Base-by-base conservation (phyloP, 805 yeast genomes). In the Lipomyces kockii region DNA sequence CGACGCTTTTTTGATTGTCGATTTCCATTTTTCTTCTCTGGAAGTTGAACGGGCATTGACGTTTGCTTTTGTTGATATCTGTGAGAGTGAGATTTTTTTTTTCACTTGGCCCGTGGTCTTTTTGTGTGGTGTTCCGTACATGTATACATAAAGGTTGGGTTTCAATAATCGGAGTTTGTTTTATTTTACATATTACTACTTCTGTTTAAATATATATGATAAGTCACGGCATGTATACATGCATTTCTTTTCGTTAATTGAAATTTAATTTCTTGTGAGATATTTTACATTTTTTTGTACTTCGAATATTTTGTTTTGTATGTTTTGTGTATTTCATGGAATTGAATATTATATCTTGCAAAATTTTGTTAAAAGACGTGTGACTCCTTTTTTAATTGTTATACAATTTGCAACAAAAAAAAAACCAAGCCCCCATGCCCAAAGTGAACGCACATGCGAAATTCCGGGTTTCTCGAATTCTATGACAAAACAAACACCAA, bases 101-200 rank as follows among this genome's bases (percentile, higher is more conserved):
- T 49, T 34, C 25, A 17, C 32, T 17, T n/a, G 20, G 51, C 58
- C 49, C 29, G 39, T 27, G 52, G 27, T 56, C 37, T 56, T 39
- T 53, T 32, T 53, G 39, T 35, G 57, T 60, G 53, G 29, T 22
- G 34, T 37, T 58, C 20, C 51, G 20, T 25, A 43, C 20, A 43
- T 43, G 27, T 58, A 49, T 60, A 20, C 25, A 22, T 43, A n/a
- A 32, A 51, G 29, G 29, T 29, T n/a, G 37, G 35, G 39, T 51
- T 12, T 27, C 17, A 52, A 52, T 35, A 22, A 55, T 29, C 53
- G 43, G 39, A 32, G 51, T 43, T 12, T 22, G 57, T 56, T 56
- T 29, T 29, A 32, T 9, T 56, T 56, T 32, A 20, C 27, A 20
- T 43, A 43, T 43, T 43, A 43, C 20, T 43, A 17, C 22, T 43